Evolutionary conservation across 257 asterid genomes (phyloP).

Genomic region (Leptodermis oblonga): DNA sequence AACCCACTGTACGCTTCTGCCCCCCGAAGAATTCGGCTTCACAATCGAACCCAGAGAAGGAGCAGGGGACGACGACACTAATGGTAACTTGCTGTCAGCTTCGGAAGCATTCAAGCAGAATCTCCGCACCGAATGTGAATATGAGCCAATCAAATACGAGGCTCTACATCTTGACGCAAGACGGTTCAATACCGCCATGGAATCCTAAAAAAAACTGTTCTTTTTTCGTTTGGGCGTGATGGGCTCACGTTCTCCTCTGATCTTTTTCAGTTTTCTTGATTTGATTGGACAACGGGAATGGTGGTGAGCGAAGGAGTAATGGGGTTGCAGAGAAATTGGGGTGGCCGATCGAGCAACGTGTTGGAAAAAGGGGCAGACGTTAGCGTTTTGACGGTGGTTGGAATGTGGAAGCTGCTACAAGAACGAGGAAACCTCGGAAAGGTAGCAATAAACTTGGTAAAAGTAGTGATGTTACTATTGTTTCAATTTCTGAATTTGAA

Average conservation of each 20-base stretch:
- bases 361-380: not conserved
- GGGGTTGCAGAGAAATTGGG: not conserved
- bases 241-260: not conserved
- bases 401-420: too few relatives aligned
- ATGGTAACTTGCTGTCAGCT: conserved; percentile 18
- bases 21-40: conserved; percentile 29
- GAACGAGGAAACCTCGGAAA: too few relatives aligned
- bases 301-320: too few relatives aligned
- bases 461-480: too few relatives aligned
- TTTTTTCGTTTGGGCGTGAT: not conserved
- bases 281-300: too few relatives aligned
- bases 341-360: not conserved
- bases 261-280: not conserved
- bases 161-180: conserved; percentile 32
- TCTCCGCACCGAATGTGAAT: conserved; percentile 18
- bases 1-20: conserved; percentile 85
- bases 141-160: conserved; percentile 5
- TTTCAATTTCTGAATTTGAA: too few relatives aligned
- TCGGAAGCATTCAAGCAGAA: conserved; percentile 40
- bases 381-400: not conserved
- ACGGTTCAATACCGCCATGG: conserved; percentile 77
- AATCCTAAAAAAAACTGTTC: not conserved
- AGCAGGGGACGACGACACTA: not conserved
- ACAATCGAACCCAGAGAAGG: not conserved
- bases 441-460: too few relatives aligned